phyloP scores from a whole-genome alignment of 305 asterid species.

The Fraxinus xanthoxyloides region DNA sequence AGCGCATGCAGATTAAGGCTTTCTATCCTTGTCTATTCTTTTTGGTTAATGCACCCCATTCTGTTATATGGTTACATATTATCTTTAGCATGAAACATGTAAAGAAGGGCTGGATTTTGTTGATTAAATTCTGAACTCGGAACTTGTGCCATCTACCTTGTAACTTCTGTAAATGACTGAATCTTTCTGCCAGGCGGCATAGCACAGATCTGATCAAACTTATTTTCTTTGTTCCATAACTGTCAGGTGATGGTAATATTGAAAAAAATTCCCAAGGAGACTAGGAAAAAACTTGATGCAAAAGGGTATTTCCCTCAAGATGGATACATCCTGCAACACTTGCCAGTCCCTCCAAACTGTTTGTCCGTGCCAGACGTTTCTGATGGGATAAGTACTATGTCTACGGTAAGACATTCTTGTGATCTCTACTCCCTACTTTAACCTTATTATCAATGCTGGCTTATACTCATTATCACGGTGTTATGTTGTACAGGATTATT shows the following conservation, averaged over 20 bases:
- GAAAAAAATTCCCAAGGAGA: constrained; percentile 58
- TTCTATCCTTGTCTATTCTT: neutral
- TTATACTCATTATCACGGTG: constrained; percentile 31
- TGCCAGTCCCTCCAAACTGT: constrained; percentile 98
- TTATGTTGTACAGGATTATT: constrained; percentile 67
- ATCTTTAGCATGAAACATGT: constrained; percentile 11
- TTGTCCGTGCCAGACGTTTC: constrained; percentile 93
- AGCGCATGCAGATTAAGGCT: constrained; percentile 16
- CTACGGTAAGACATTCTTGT: constrained; percentile 57
- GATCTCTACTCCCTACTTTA: constrained; percentile 12
- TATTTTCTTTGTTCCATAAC: constrained; percentile 22
- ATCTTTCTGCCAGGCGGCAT: constrained; percentile 6
- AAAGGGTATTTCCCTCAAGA: constrained; percentile 84
- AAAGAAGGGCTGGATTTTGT: constrained; percentile 5
- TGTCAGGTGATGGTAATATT: constrained; percentile 68
- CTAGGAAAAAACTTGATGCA: constrained; percentile 60
- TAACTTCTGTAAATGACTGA: constrained; percentile 2
- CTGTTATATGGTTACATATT: constrained; percentile 7
- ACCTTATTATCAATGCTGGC: constrained; percentile 24
- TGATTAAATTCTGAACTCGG: constrained; percentile 7
- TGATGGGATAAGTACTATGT: constrained; percentile 87
- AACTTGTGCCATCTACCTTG: constrained; percentile 12
- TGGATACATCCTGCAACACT: constrained; percentile 71
- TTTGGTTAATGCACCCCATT: neutral
- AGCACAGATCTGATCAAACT: constrained; percentile 16